phyloP scores from a whole-genome alignment of 441 rosid species.

The Euphorbia corollata region DNA sequence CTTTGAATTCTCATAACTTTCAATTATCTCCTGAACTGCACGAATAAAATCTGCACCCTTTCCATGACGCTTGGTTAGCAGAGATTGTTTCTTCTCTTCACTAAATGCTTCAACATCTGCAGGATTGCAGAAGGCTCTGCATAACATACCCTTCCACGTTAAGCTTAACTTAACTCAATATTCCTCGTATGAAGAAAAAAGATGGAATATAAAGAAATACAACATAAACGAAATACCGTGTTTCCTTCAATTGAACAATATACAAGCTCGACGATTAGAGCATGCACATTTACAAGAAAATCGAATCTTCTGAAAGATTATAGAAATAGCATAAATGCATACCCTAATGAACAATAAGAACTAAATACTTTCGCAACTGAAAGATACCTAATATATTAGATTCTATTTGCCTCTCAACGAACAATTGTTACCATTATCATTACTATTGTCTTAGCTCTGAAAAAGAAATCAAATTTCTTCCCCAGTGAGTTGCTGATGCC shows the following conservation, averaged over 20 bases:
- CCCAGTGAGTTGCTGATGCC: neutral
- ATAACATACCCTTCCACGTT: slow-evolving; percentile 3
- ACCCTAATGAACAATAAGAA: neutral
- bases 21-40: slow-evolving; percentile 85
- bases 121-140: slow-evolving; percentile 95
- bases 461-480: neutral
- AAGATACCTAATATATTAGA: too few species aligned
- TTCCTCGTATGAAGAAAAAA: neutral
- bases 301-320: neutral
- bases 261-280: neutral
- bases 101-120: slow-evolving; percentile 93
- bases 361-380: neutral
- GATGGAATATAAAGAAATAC: too few species aligned
- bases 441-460: too few species aligned
- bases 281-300: neutral
- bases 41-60: slow-evolving; percentile 92
- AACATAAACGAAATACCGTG: neutral
- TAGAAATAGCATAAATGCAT: neutral
- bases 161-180: neutral
- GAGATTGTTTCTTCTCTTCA: slow-evolving; percentile 91
- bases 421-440: too few species aligned
- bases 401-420: too few species aligned
- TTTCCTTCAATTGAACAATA: neutral
- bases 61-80: slow-evolving; percentile 71
- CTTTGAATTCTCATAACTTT: slow-evolving; percentile 67